Conservation (phyloP, 345 rosid species). For the Schrenkiella parvula region DNA sequence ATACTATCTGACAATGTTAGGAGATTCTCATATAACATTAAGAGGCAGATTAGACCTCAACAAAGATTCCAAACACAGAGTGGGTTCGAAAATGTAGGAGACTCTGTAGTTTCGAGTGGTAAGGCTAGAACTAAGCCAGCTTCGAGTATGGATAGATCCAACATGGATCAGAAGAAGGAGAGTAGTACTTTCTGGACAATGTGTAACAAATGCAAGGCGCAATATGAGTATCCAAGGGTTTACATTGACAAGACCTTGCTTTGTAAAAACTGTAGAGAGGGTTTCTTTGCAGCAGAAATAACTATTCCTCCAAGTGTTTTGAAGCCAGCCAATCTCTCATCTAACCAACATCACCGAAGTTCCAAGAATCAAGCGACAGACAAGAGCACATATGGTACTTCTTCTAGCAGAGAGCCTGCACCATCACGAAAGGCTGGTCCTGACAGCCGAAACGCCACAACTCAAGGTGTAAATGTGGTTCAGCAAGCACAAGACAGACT, state of each 20-base stretch:
- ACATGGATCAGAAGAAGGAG: slow-evolving; percentile 30
- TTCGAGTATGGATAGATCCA: slow-evolving; percentile 23
- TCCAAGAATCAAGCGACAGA: slow-evolving; percentile 32
- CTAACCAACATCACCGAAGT: slow-evolving; percentile 44
- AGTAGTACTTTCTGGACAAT: slow-evolving; percentile 82
- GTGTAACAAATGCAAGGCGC: slow-evolving; percentile 70
- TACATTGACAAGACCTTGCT: slow-evolving; percentile 75
- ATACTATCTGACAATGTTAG: slow-evolving; percentile 60
- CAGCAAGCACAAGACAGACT: slow-evolving; percentile 37
- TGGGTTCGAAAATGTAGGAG: slow-evolving; percentile 36
- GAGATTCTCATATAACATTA: slow-evolving; percentile 64
- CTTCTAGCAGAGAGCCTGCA: slow-evolving; percentile 27
- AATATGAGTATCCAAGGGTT: slow-evolving; percentile 68
- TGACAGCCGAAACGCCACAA: slow-evolving; percentile 24
- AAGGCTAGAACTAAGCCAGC: slow-evolving; percentile 28
- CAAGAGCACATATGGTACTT: slow-evolving; percentile 27
- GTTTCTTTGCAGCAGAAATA: slow-evolving; percentile 67
- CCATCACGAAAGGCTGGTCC: slow-evolving; percentile 36
- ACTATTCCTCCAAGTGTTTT: slow-evolving; percentile 57
- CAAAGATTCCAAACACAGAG: slow-evolving; percentile 33
- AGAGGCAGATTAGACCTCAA: slow-evolving; percentile 37
- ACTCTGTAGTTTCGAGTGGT: slow-evolving; percentile 23
- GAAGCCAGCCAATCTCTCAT: slow-evolving; percentile 38
- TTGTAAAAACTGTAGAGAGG: slow-evolving; percentile 70
- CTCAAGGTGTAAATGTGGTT: slow-evolving; percentile 38